phyloP scores from a whole-genome alignment of 352 stramenopile species.

The Phytophthora litchii region DNA sequence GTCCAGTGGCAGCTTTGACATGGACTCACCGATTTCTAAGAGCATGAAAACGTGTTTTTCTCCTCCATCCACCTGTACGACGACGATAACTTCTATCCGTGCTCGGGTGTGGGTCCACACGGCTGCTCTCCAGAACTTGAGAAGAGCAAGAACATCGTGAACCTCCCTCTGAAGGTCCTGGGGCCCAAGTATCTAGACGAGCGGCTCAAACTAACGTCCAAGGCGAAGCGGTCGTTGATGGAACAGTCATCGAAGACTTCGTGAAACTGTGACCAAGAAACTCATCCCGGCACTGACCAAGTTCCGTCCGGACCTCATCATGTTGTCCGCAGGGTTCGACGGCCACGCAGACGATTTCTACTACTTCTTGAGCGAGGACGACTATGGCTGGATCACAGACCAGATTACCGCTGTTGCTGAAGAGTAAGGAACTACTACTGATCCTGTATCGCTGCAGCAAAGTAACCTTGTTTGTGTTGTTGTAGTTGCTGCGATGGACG shows the following conservation, averaged over 20 bases:
- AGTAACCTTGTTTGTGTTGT: constrained; percentile 12
- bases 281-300: constrained; percentile 52
- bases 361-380: constrained; percentile 79
- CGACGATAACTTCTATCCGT: constrained; percentile 71
- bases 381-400: constrained; percentile 88
- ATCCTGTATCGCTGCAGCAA: not conserved
- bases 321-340: constrained; percentile 76
- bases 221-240: constrained; percentile 60
- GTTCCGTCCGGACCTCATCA: constrained; percentile 67
- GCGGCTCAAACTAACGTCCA: constrained; percentile 54
- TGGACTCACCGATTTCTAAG: constrained; percentile 69
- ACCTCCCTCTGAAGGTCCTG: constrained; percentile 57
- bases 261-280: constrained; percentile 45
- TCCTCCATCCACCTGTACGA: constrained; percentile 68
- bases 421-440: constrained; percentile 70
- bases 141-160: constrained; percentile 55
- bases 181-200: constrained; percentile 65
- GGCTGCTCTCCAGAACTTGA: constrained; percentile 56
- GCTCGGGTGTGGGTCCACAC: constrained; percentile 53
- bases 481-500: constrained; percentile 87
- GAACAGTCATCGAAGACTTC: constrained; percentile 46
- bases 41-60: constrained; percentile 73
- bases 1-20: constrained; percentile 60
- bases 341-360: constrained; percentile 72
- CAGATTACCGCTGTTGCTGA: constrained; percentile 90